phyloP scores from a whole-genome alignment of 2,329 filamentous ascomycete species.

The Colletotrichum sp. region DNA sequence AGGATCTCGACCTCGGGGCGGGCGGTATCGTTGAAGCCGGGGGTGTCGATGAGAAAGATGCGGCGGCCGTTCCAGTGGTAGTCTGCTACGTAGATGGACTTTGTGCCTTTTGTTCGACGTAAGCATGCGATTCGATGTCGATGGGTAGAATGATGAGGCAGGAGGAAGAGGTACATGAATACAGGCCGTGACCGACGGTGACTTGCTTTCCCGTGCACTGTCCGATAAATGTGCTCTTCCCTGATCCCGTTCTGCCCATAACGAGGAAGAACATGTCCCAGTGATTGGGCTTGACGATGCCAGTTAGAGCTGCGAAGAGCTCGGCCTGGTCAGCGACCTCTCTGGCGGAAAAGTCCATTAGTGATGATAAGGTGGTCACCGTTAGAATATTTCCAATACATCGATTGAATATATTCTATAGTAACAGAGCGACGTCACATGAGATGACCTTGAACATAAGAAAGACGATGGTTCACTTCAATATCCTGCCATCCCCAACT shows the following conservation, averaged over 20 bases:
- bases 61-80: neutral
- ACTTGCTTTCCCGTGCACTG: neutral
- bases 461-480: neutral
- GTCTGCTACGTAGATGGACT: neutral
- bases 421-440: neutral
- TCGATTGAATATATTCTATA: neutral
- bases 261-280: neutral
- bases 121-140: neutral
- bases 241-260: neutral
- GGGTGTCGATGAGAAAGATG: neutral
- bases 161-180: neutral
- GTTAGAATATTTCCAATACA: neutral
- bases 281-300: neutral
- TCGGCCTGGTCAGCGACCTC: neutral
- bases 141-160: neutral
- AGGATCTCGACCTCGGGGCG: neutral
- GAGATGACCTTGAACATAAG: neutral
- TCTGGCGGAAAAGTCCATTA: neutral
- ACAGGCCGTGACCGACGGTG: neutral
- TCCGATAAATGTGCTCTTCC: neutral
- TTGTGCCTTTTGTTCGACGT: neutral
- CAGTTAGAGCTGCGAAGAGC: neutral
- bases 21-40: neutral
- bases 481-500: neutral
- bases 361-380: neutral